Base-by-base conservation (phyloP, 2,329 filamentous ascomycete genomes). In the Ophiostoma perfectum region DNA sequence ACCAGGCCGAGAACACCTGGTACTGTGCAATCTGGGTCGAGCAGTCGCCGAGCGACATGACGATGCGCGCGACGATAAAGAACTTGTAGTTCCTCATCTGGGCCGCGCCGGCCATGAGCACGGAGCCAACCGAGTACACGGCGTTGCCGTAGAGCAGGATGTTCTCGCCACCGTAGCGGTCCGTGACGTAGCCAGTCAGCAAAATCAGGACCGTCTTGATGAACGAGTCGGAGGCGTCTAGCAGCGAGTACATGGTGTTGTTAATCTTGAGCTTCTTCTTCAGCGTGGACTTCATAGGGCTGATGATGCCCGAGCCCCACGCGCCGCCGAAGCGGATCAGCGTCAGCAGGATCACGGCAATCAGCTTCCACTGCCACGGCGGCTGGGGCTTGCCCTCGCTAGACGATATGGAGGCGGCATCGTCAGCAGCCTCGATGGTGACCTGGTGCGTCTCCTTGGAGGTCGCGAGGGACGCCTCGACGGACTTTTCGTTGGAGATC, bases 1-100 rank as follows among this genome's bases (percentile, higher is more conserved):
- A 88, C 86, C 86, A 88, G 0, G 84, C 86, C 0, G 84, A 86
- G 72, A 88, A 88, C 70, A 88, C 82, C 70, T 88, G 87, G 74
- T 88, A 88, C 73, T 88, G 85, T 0, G 86, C 86, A 42, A 88
- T 80, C 72, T 88, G 86, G 0, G 86, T 88, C 0, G 86, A 84
- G 27, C 88, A 86, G 70, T 88, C 86, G n/a, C 86, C 86, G 0
- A 88, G 75, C 0, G 85, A 81, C 41, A 83, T 79, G 12, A 88
- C 76, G 1, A 88, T 77, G 47, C 81, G 76, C 1, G 85, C 86
- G 16, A 79, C 80, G 49, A 88, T 82, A 85, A 88, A 88, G 74
- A 88, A 84, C 18, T 81, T 80, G 75, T 83, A 88, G 44, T 79
- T 84, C 5, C 85, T 83, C 2, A 83, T 78, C 0, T 81, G 82